A percentile compares a stretch with the other conserved stretches of the same genome.
phyloP scores from a whole-genome alignment of 2,329 filamentous ascomycete species.

The Fusarium chlamydosporum region DNA sequence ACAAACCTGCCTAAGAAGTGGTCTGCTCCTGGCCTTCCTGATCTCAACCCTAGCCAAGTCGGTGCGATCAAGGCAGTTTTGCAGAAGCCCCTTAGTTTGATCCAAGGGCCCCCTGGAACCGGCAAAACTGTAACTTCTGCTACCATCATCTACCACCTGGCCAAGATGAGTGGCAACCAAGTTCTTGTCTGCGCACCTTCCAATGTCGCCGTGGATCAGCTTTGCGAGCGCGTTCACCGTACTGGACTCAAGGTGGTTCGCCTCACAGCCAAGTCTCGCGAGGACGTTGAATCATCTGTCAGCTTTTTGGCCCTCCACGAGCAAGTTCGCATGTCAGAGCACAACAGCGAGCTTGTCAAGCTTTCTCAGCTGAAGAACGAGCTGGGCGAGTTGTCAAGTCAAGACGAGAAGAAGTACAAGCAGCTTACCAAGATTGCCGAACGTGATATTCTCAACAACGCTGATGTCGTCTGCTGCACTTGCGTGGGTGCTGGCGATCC shows the following conservation, averaged over 20 bases:
- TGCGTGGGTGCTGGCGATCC: conserved; percentile 98
- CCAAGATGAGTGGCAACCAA: conserved; percentile 94
- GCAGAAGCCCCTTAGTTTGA: conserved; percentile 92
- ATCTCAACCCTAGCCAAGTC: conserved; percentile 95
- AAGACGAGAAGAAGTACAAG: conserved; percentile 99
- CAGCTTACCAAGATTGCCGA: conserved; percentile 94
- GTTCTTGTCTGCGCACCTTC: conserved; percentile 97
- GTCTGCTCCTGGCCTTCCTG: conserved; percentile 92
- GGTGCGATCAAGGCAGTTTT: conserved; percentile 96
- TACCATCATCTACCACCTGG: conserved; percentile 97
- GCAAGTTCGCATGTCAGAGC: conserved; percentile 97
- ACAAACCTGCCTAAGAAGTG: conserved; percentile 96
- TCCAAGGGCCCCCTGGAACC: conserved; percentile 96
- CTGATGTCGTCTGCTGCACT: conserved; percentile 98
- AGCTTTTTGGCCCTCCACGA: conserved; percentile 95
- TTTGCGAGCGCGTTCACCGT: conserved; percentile 95
- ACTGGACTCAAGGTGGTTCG: conserved; percentile 97
- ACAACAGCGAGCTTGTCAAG: conserved; percentile 92
- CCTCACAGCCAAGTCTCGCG: conserved; percentile 97
- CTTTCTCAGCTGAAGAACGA: conserved; percentile 93
- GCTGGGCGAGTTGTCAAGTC: conserved; percentile 89
- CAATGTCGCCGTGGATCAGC: conserved; percentile 97
- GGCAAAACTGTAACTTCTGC: conserved; percentile 99
- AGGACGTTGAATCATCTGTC: conserved; percentile 98
- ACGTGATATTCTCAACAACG: conserved; percentile 93